phyloP scores from a whole-genome alignment of 108 stramenopile species.

The Aurantiochytrium sp. region DNA sequence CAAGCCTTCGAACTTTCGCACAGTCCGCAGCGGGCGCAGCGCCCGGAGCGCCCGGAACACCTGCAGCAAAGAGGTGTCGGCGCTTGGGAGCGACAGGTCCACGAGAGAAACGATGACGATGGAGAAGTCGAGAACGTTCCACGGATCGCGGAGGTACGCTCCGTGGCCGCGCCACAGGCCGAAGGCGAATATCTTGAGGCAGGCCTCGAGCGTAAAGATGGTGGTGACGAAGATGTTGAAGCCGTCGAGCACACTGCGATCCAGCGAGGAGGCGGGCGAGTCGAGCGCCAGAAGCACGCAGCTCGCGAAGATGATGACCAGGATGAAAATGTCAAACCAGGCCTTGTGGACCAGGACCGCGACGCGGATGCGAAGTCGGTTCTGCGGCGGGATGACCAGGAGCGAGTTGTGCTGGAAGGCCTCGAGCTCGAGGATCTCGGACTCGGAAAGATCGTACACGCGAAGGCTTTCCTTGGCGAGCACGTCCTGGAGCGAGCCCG shows the following conservation, averaged over 20 bases:
- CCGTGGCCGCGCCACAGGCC: slow-evolving; percentile 43
- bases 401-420: slow-evolving; percentile 21
- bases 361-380: neutral
- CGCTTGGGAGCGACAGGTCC: neutral
- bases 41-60: slow-evolving; percentile 57
- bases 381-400: neutral
- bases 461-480: neutral
- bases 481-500: neutral
- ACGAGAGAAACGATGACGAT: slow-evolving; percentile 57
- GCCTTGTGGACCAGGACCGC: slow-evolving; percentile 35
- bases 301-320: slow-evolving; percentile 43
- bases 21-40: slow-evolving; percentile 65
- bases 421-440: neutral
- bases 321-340: slow-evolving; percentile 44
- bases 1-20: slow-evolving; percentile 61
- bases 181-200: slow-evolving; percentile 58
- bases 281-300: slow-evolving; percentile 49
- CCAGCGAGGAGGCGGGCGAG: slow-evolving; percentile 29
- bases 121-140: slow-evolving; percentile 65
- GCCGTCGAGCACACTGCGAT: slow-evolving; percentile 10
- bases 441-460: neutral
- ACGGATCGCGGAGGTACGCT: slow-evolving; percentile 54
- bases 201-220: slow-evolving; percentile 60
- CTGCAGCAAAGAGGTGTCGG: slow-evolving; percentile 37
- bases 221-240: slow-evolving; percentile 53